phyloP scores from a whole-genome alignment of 2,329 filamentous ascomycete species.

The Beauveria australis region DNA sequence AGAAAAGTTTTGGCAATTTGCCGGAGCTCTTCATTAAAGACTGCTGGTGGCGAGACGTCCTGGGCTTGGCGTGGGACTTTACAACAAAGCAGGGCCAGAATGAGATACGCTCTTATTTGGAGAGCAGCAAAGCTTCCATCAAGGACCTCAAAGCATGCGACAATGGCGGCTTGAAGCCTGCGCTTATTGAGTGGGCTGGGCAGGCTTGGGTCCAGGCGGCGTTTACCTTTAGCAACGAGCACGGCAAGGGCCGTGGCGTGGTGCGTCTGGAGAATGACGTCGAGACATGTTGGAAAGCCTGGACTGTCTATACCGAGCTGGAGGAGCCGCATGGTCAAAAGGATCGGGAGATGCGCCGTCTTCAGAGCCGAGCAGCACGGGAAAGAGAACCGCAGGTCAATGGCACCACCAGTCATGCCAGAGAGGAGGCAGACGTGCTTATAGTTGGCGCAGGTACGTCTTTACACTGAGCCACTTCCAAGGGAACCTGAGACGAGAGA shows the following conservation, averaged over 20 bases:
- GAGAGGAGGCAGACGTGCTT: not conserved
- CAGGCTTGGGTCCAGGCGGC: slow-evolving; percentile 7
- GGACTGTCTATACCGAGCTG: slow-evolving; percentile 6
- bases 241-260: not conserved
- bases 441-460: slow-evolving; percentile 6
- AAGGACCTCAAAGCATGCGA: not conserved
- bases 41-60: slow-evolving; percentile 22
- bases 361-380: not conserved
- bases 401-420: not conserved
- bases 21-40: slow-evolving; percentile 18
- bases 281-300: not conserved
- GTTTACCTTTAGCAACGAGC: not conserved
- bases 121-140: not conserved
- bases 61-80: slow-evolving; percentile 22
- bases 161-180: not conserved
- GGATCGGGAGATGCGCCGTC: not conserved
- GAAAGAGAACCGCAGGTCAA: not conserved
- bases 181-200: slow-evolving; percentile 3
- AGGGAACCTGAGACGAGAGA: too few relatives aligned
- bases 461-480: too few relatives aligned
- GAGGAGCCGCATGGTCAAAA: not conserved
- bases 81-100: slow-evolving; percentile 17
- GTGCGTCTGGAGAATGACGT: slow-evolving; percentile 5
- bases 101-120: slow-evolving; percentile 12
- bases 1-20: slow-evolving; percentile 5